Percentiles rank a stretch among this genome's conserved stretches.
These are phyloP conservation scores for Solanum virginianum DNA, from an alignment of 257 asterid species.

Conservation along the genomic window DNA sequence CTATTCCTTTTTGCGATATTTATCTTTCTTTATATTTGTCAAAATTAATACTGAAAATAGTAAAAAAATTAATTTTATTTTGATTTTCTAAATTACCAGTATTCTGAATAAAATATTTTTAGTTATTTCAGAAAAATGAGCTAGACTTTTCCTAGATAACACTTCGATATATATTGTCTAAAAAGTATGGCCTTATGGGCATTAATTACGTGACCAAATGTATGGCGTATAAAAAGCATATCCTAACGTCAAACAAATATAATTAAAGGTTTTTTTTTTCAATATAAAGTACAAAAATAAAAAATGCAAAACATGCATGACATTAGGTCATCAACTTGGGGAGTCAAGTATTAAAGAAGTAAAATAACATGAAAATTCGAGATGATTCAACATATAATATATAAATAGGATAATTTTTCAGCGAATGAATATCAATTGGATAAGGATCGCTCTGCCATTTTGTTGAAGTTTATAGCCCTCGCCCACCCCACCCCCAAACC, in stretches of 20 bases:
- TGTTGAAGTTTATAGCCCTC: background rate
- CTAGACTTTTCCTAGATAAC: background rate
- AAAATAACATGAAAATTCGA: background rate
- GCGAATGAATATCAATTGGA: background rate
- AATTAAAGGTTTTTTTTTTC: background rate
- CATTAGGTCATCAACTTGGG: background rate
- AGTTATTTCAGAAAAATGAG: background rate
- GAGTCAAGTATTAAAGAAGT: background rate
- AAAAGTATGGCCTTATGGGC: conserved; percentile 1
- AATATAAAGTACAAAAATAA: background rate
- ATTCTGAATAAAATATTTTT: background rate
- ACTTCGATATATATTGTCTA: background rate
- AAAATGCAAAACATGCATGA: conserved; percentile 4
- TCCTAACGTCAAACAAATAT: background rate
- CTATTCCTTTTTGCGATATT: background rate
- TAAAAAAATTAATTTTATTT: background rate
- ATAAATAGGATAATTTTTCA: background rate
- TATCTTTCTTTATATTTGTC: background rate
- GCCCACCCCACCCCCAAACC: background rate
- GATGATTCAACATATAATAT: background rate
- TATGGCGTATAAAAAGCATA: background rate
- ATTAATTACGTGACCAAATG: conserved; percentile 1
- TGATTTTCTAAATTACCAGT: background rate
- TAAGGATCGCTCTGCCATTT: background rate
- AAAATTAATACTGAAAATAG: background rate